Percentiles rank a stretch among this genome's conserved stretches.
Conservation (phyloP, 2,329 filamentous ascomycete genomes). For the Pyrenophora teres region DNA sequence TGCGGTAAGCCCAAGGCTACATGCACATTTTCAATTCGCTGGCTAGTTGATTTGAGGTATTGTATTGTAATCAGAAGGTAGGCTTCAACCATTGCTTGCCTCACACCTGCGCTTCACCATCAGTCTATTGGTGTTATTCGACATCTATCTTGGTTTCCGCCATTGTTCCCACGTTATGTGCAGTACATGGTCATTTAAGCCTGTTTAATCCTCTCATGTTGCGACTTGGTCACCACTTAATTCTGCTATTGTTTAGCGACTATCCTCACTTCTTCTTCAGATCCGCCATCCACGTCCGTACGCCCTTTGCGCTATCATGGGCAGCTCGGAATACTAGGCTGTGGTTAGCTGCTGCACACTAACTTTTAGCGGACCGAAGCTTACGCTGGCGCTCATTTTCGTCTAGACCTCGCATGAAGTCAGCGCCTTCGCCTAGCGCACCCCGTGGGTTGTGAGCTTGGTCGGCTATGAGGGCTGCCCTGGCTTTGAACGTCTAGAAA, state of each 20-base stretch:
- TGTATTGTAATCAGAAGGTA: conserved; percentile 34
- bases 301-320: conserved; percentile 54
- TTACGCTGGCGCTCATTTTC: conserved; percentile 78
- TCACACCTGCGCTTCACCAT: conserved; percentile 7
- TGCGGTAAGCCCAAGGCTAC: conserved; percentile 23
- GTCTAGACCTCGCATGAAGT: conserved; percentile 86
- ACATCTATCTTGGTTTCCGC: not conserved
- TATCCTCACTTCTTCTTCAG: conserved; percentile 46
- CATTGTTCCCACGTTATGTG: not conserved
- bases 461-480: conserved; percentile 82
- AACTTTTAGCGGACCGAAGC: conserved; percentile 22
- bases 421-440: conserved; percentile 67
- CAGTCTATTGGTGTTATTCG: conserved; percentile 1
- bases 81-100: conserved; percentile 23
- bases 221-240: not conserved
- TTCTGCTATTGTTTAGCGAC: not conserved
- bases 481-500: conserved; percentile 72
- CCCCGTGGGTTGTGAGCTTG: conserved; percentile 85
- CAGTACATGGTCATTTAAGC: not conserved
- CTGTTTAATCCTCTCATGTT: not conserved
- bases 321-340: conserved; percentile 53
- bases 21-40: conserved; percentile 12
- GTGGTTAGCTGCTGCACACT: conserved; percentile 8
- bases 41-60: conserved; percentile 25
- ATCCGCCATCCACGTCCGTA: conserved; percentile 53